phyloP scores from a whole-genome alignment of 1,284 basidiomycete species.

The Ganoderma boninense region DNA sequence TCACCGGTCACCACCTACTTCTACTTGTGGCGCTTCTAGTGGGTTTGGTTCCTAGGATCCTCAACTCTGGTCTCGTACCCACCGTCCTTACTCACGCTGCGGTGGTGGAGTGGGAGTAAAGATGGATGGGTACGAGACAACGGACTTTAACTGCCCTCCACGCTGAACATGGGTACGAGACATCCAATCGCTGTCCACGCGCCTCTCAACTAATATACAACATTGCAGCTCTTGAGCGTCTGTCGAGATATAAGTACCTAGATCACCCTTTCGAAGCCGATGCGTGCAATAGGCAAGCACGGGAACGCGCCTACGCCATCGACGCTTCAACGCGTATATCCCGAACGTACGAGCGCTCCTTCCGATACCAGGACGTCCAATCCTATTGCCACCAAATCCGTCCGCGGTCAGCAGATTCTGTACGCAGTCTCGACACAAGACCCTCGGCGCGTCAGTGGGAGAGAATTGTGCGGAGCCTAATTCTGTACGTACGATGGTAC shows the following conservation, averaged over 20 bases:
- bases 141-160: background rate
- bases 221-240: slow-evolving; percentile 25
- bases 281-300: slow-evolving; percentile 32
- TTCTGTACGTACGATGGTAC: background rate
- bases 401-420: slow-evolving; percentile 26
- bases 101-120: too few relatives aligned
- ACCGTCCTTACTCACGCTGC: too few relatives aligned
- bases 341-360: slow-evolving; percentile 21
- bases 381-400: slow-evolving; percentile 22
- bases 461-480: too few relatives aligned
- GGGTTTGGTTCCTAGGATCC: slow-evolving; percentile 16
- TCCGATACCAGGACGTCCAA: slow-evolving; percentile 13
- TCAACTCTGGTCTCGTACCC: background rate
- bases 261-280: slow-evolving; percentile 29
- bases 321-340: slow-evolving; percentile 30
- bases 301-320: slow-evolving; percentile 30
- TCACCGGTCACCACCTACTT: slow-evolving; percentile 26
- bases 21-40: slow-evolving; percentile 27
- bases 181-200: background rate
- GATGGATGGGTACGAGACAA: too few relatives aligned
- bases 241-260: slow-evolving; percentile 23
- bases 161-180: background rate
- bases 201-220: background rate
- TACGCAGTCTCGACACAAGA: too few relatives aligned
- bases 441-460: too few relatives aligned